These are phyloP conservation scores for Trichoderma asperellum DNA, from an alignment of 2,329 filamentous ascomycete genomes.

Conservation along the genomic window DNA sequence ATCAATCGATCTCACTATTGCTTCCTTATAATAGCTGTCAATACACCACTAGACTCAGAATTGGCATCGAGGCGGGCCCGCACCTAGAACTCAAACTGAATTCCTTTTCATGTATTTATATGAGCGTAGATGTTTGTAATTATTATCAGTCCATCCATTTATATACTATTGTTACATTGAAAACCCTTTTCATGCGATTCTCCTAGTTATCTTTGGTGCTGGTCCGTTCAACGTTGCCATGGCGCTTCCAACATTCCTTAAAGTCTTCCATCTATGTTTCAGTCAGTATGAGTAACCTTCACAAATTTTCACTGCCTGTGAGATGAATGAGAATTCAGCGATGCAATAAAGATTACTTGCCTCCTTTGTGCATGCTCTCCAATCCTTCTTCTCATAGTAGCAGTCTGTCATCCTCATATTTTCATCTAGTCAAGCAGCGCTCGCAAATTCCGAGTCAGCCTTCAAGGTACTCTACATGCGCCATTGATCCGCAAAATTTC, in stretches of 20 bases:
- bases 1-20: too few relatives aligned
- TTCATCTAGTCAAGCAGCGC: constrained; percentile 62
- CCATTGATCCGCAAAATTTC: neutral
- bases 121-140: too few relatives aligned
- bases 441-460: constrained; percentile 5
- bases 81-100: too few relatives aligned
- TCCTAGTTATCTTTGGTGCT: constrained; percentile 67
- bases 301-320: neutral
- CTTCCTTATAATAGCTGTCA: too few relatives aligned
- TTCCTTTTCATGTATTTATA: too few relatives aligned
- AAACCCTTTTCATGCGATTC: too few relatives aligned
- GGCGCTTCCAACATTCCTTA: constrained; percentile 85
- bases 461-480: neutral
- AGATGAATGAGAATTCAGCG: neutral
- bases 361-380: constrained; percentile 85
- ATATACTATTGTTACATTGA: neutral
- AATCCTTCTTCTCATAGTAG: constrained; percentile 95
- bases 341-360: constrained; percentile 57
- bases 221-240: constrained; percentile 85
- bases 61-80: too few relatives aligned
- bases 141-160: neutral
- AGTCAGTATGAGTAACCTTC: neutral
- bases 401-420: constrained; percentile 92
- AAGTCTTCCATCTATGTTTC: constrained; percentile 82
- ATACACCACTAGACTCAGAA: too few relatives aligned